A percentile compares a stretch with the other conserved stretches of the same genome.
phyloP scores from a whole-genome alignment of 2,329 filamentous ascomycete genomes.

The Colletotrichum sansevieriae region DNA sequence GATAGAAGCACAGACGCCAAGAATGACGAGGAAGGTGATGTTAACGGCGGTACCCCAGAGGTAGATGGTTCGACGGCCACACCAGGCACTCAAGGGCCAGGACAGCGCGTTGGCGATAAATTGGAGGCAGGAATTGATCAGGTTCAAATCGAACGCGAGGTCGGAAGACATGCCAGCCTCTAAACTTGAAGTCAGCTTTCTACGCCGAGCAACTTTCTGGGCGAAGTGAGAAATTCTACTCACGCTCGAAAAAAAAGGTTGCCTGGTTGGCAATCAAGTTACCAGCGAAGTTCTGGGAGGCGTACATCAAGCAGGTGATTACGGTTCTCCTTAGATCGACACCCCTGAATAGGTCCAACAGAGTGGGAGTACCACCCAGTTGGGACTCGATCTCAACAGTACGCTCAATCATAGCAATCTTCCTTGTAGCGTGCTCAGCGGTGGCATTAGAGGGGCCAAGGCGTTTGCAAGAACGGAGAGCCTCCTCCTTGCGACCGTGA shows the following conservation, averaged over 20 bases:
- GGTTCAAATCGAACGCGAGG: slow-evolving; percentile 45
- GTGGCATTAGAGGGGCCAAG: slow-evolving; percentile 51
- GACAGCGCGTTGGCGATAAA: slow-evolving; percentile 53
- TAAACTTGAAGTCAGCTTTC: slow-evolving; percentile 15
- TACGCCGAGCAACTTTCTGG: slow-evolving; percentile 7
- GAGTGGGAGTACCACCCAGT: slow-evolving; percentile 57
- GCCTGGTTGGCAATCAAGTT: slow-evolving; percentile 74
- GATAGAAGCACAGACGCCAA: slow-evolving; percentile 53
- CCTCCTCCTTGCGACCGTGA: slow-evolving; percentile 58
- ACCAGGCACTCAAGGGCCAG: slow-evolving; percentile 52
- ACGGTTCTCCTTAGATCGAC: slow-evolving; percentile 66
- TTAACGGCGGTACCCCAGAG: slow-evolving; percentile 53
- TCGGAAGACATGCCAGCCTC: slow-evolving; percentile 44
- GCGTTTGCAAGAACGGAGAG: slow-evolving; percentile 59
- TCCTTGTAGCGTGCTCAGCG: slow-evolving; percentile 54
- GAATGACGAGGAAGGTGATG: slow-evolving; percentile 51
- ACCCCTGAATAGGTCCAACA: slow-evolving; percentile 66
- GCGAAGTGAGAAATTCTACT: slow-evolving; percentile 47
- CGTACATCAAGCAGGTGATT: slow-evolving; percentile 70
- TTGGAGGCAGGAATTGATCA: slow-evolving; percentile 47
- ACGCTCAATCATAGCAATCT: slow-evolving; percentile 69
- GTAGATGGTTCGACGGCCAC: slow-evolving; percentile 56
- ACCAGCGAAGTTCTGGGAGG: slow-evolving; percentile 70
- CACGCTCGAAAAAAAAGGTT: slow-evolving; percentile 68
- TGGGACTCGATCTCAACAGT: slow-evolving; percentile 65